Evolutionary conservation across 192 early-diverging fungal genomes (phyloP), one percentile per base, ranked within the genome.

Genomic region (Jimgerdemannia flammicorona): DNA sequence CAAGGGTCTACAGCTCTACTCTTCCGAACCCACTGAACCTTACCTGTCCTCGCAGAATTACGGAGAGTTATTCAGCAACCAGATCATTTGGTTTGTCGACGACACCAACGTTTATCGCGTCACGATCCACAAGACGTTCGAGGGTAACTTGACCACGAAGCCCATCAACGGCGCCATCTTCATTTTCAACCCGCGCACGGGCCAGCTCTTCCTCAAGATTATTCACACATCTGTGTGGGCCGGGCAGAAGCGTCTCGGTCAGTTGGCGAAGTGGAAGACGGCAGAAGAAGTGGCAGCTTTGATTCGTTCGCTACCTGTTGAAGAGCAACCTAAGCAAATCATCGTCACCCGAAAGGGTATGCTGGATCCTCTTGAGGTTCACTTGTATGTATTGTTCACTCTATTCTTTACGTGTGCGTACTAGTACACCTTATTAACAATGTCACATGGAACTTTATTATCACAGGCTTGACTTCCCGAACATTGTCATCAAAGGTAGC

Each of bases 181-280:
- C 76, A 96, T 99, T 72, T 95, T 99, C 87, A 99, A 99, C 74
- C 98, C 98, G 64, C 92, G 98, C 74, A 99, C 98, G 18, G 98
- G 98, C 54, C 98, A 99, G 84, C 87, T 97, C 71, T 99, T 97
- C 87, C 87, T 99, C 75, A 99, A 99, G 87, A 97, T 99, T 80
- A 99, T 99, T 86, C 98, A 99, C 81, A 98, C 97, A 17, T 98
- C 96, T 6, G 97, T 98, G 49, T 99, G 97, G 97, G 97, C 97
- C 17, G 97, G 97, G 40, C 98, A 99, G 81, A 99, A 99, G 82
- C 96, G 98, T 86, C 87, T 99, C 20, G 98, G 98, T 72, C 98
- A 99, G 86, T 84, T 99, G 76, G 98, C 98, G 44, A 99, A 99
- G 77, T 99, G 98, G 98, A 99, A 99, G 90, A 98, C 98, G 3